Conservation (phyloP, 2,329 filamentous ascomycete genomes). For the Claviceps pusilla region DNA sequence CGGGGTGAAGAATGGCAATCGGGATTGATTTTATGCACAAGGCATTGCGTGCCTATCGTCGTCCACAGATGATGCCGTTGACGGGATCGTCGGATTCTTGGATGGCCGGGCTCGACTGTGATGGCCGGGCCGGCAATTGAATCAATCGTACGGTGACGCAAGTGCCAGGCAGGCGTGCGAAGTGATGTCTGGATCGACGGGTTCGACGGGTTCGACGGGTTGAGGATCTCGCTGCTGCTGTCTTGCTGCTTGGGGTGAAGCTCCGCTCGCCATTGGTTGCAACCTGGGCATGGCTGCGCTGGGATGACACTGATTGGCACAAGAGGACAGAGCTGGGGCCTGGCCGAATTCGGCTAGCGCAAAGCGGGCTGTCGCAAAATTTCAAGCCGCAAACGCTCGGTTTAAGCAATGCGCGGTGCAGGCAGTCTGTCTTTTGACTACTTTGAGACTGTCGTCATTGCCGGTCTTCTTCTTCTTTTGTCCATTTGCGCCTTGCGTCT, state of each 20-base stretch:
- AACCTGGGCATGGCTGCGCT: too few species aligned
- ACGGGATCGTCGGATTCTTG: not conserved
- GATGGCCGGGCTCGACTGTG: not conserved
- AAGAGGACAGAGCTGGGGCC: too few species aligned
- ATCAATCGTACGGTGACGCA: constrained; percentile 1
- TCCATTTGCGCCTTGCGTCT: too few species aligned
- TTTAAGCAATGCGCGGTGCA: not conserved
- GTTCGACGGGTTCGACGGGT: too few species aligned
- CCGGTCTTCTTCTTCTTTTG: not conserved
- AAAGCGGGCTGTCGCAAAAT: not conserved
- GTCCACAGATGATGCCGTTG: not conserved
- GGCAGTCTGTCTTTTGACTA: not conserved
- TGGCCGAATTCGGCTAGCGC: not conserved
- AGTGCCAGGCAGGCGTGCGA: constrained; percentile 1
- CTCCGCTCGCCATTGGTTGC: not conserved
- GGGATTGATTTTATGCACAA: not conserved
- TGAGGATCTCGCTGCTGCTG: not conserved
- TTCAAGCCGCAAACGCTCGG: not conserved
- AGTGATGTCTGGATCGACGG: not conserved
- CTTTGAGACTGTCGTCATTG: not conserved
- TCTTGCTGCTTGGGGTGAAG: not conserved
- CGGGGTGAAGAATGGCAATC: not conserved
- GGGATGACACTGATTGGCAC: too few species aligned
- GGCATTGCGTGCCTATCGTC: not conserved
- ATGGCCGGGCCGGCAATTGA: not conserved